Conservation (phyloP, 352 stramenopile genomes). For the Globisporangium takayamanum region DNA sequence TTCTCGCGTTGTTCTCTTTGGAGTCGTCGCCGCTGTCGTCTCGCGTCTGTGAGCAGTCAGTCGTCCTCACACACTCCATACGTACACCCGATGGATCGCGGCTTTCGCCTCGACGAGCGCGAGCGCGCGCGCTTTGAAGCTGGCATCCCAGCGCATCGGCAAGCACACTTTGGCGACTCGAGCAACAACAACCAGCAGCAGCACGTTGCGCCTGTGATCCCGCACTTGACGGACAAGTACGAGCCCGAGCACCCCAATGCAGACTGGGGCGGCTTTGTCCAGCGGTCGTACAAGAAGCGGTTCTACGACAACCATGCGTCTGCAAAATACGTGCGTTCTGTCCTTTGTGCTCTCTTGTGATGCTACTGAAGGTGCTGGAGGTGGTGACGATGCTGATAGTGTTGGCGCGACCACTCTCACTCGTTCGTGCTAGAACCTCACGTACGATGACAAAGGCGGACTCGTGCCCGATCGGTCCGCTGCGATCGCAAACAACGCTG, state of each 20-base stretch:
- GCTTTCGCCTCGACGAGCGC: conserved; percentile 30
- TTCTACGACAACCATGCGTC: conserved; percentile 33
- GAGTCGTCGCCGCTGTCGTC: too few relatives aligned
- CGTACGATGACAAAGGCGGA: conserved; percentile 44
- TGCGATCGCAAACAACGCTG: conserved; percentile 13
- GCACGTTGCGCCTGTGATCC: conserved; percentile 19
- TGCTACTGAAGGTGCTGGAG: not conserved
- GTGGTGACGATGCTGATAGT: not conserved
- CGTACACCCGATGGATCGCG: conserved; percentile 32
- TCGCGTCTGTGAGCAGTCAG: too few relatives aligned
- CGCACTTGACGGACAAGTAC: conserved; percentile 59
- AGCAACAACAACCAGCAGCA: conserved; percentile 12
- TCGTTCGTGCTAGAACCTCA: conserved; percentile 30
- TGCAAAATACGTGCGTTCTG: conserved; percentile 30
- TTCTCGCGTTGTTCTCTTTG: too few relatives aligned
- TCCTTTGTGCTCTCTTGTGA: not conserved
- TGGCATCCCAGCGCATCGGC: conserved; percentile 7
- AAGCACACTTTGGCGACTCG: not conserved
- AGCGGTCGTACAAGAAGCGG: conserved; percentile 64
- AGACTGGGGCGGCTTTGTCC: conserved; percentile 66
- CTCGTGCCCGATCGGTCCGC: conserved; percentile 37
- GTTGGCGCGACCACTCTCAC: not conserved
- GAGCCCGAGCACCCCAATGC: conserved; percentile 67
- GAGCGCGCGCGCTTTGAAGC: conserved; percentile 29
- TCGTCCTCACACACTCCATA: too few relatives aligned